Base-by-base conservation (phyloP, 805 yeast genomes). In the Lachancea nothofagi region DNA sequence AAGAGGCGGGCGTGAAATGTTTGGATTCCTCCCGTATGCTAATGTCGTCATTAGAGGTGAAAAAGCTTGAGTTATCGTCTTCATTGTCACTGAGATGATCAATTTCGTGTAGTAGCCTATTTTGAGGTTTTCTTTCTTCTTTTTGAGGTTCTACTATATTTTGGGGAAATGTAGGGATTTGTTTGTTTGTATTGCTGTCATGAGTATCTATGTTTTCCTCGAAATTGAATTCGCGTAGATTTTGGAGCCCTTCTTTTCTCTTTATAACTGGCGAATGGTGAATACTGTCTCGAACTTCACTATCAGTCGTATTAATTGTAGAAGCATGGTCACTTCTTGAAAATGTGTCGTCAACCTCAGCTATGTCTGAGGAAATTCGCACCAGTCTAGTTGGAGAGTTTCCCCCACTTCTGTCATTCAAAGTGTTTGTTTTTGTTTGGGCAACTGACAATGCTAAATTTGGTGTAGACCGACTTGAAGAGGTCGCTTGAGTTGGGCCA, bases 191-290 rank as follows among this genome's bases (percentile, higher is more conserved):
- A 8, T n/a, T 22, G 30, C 26, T 33, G 13, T 25, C 32, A 19
- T 13, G 29, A 8, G 25, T 13, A 9, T 39, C 36, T 14, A 15
- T n/a, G 15, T 5, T 15, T 17, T 38, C 43, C 35, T 61, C 71
- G 37, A 63, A 64, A 15, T 65, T 64, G 44, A 66, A 66, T 45
- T 64, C 67, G 46, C 82, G 62, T 34, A 81, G 59, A 48, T 80
- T 71, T 10, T 61, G 59, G 31, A 69, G 62, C 0, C 75, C 78
- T 7, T 59, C 59, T 53, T 78, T 79, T 57, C 78, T 79, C 41
- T 55, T 62, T 46, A 72, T 62, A 40, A 68, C 51, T 3, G 48
- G 45, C 4, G 26, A 13, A 38, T 23, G 38, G 22, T 27, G 25
- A 21, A 26, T 22, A 13, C 6, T 20, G 20, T 13, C 25, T 4